Evolutionary conservation across 73 alveolate genomes (phyloP), one percentile per base, ranked within the genome.

Genomic region (Blepharisma japonicum): DNA sequence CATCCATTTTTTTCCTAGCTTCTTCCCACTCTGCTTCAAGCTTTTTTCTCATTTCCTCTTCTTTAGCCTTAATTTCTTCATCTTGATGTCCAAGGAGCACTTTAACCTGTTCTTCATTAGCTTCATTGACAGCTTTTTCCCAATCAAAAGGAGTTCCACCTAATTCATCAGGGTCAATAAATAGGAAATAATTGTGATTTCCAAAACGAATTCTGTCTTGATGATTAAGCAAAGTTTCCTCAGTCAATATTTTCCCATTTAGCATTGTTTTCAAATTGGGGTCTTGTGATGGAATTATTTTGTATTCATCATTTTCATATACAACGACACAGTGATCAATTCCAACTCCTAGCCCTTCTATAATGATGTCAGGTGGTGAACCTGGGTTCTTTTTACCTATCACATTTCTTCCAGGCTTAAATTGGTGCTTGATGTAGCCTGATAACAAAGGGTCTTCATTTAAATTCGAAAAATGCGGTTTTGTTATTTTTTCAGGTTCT

Each of bases 361-460:
- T 82, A 23, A 90, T 83, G 56, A 95, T 91, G 49, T 90, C 83
- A 54, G 99, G 99, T 4, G 92, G 68, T 18, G 97, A 97, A 56
- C 87, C 86, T 66, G 90, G 87, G 71, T 98, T 83, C 32, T 98
- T 98, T 0, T 94, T 97, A 71, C 91, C 86, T 23, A 95, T 85
- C 18, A 94, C 97, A 55, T 84, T 89, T 74, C 78, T 82, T 18
- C 71, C 80, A 51, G 55, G 53, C 27, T 54, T 45, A 51, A 95
- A 77, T 21, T 86, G 78, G 78, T 92, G 88, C 55, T 81, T 78
- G 67, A 96, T 89, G 79, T 87, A 94, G 55, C 95, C 95, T 25
- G 95, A 81, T 45, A 96, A 88, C 71, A 89, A 87, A 8, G 98
- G 96, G 83, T 96, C 99, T 82, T 96, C 99, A 83, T 96, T 94